These are phyloP conservation scores for Trichoderma gamsii DNA, from an alignment of 495 filamentous ascomycete genomes.

Conservation along the genomic window DNA sequence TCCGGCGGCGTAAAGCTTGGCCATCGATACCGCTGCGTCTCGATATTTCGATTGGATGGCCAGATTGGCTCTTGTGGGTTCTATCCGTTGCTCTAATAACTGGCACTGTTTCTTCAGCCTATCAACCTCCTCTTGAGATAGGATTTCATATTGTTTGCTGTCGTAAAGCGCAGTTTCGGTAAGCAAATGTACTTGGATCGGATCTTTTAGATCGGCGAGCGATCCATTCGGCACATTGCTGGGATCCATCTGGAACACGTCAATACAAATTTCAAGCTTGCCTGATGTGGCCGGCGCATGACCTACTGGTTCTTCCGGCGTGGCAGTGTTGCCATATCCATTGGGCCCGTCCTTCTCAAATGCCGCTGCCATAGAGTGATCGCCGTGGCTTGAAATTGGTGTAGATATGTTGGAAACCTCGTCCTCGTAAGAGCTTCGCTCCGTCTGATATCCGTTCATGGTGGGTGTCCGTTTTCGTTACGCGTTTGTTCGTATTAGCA, in stretches of 20 bases:
- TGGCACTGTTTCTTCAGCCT: conserved; percentile 78
- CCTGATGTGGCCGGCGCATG: not conserved
- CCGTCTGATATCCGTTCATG: conserved; percentile 15
- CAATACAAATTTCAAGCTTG: not conserved
- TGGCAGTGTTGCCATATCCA: not conserved
- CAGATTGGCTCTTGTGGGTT: conserved; percentile 71
- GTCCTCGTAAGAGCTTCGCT: conserved; percentile 13
- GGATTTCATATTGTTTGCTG: conserved; percentile 72
- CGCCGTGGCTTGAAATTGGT: conserved; percentile 39
- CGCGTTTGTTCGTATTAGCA: conserved; percentile 6
- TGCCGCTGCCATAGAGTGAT: conserved; percentile 33
- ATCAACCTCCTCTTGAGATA: conserved; percentile 88
- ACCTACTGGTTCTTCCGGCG: conserved; percentile 1
- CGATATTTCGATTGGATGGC: conserved; percentile 89
- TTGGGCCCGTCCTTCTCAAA: not conserved
- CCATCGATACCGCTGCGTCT: conserved; percentile 84
- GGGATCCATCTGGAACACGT: conserved; percentile 29
- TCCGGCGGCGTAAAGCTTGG: conserved; percentile 54
- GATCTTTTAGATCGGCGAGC: conserved; percentile 46
- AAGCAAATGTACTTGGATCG: conserved; percentile 70
- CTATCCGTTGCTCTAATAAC: conserved; percentile 64
- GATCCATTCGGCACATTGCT: conserved; percentile 36
- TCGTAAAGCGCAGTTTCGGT: conserved; percentile 90
- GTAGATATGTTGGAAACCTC: conserved; percentile 27
- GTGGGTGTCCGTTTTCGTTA: not conserved